phyloP scores from a whole-genome alignment of 2,329 filamentous ascomycete species.

The Pseudogymnoascus sp. region DNA sequence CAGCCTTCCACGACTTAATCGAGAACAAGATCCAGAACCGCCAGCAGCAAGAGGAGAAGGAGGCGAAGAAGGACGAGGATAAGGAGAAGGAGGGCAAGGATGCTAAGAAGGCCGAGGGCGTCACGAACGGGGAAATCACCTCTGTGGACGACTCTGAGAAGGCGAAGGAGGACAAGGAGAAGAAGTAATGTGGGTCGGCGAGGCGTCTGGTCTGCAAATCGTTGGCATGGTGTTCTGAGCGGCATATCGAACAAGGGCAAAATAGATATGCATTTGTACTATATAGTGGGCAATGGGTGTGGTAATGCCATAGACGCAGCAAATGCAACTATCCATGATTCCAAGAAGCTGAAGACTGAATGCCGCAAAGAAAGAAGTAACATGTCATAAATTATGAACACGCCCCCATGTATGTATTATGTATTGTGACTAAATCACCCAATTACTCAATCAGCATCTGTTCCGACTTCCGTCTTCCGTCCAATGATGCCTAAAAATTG shows the following conservation, averaged over 20 bases:
- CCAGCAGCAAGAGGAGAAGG: conserved; percentile 93
- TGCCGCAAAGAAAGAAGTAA: not conserved
- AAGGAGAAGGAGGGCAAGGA: conserved; percentile 63
- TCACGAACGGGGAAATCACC: conserved; percentile 40
- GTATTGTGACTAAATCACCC: not conserved
- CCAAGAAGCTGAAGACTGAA: not conserved
- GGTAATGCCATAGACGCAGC: conserved; percentile 9
- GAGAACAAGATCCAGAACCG: conserved; percentile 99
- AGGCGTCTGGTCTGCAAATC: conserved; percentile 18
- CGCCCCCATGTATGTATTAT: not conserved
- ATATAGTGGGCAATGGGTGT: conserved; percentile 21
- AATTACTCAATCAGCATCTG: not conserved
- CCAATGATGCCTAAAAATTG: not conserved
- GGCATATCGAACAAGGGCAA: conserved; percentile 22
- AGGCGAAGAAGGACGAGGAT: conserved; percentile 62
- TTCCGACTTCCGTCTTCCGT: conserved; percentile 8
- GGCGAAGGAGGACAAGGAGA: conserved; percentile 52
- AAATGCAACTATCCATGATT: conserved; percentile 12
- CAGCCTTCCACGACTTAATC: conserved; percentile 96
- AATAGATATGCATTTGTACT: conserved; percentile 28
- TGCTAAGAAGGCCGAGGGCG: conserved; percentile 53
- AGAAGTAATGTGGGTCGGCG: conserved; percentile 36
- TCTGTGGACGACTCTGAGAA: conserved; percentile 42
- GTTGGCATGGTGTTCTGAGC: conserved; percentile 24
- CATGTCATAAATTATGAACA: not conserved